Conservation (phyloP, 345 rosid genomes). For the Chamaenerion angustifolium region DNA sequence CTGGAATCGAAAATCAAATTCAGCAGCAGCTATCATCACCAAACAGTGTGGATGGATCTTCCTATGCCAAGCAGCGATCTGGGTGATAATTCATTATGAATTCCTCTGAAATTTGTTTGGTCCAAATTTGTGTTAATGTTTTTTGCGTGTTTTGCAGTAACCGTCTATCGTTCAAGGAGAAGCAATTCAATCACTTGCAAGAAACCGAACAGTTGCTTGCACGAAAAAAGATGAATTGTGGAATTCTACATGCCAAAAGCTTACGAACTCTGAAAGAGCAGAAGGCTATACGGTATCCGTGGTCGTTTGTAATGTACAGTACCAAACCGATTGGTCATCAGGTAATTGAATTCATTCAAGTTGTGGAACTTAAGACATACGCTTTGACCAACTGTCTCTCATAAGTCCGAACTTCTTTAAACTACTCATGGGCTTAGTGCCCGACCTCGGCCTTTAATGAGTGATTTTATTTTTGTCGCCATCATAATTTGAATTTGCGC, state of each 20-base stretch:
- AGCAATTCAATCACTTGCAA: conserved; percentile 11
- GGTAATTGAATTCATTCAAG: conserved; percentile 27
- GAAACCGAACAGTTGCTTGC: conserved; percentile 19
- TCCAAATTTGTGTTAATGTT: conserved; percentile 2
- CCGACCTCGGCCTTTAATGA: too few relatives aligned
- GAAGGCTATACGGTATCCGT: conserved; percentile 35
- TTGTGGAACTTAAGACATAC: too few relatives aligned
- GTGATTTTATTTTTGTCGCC: too few relatives aligned
- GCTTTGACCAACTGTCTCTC: too few relatives aligned
- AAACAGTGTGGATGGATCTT: conserved; percentile 20
- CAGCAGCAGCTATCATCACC: conserved; percentile 3
- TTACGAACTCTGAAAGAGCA: conserved; percentile 47
- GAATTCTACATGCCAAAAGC: conserved; percentile 54
- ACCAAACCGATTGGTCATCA: conserved; percentile 86
- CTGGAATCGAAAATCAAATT: conserved; percentile 25
- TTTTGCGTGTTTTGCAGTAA: conserved; percentile 16
- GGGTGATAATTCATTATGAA: conserved; percentile 16
- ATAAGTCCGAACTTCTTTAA: too few relatives aligned
- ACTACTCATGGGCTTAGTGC: too few relatives aligned
- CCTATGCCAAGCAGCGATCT: conserved; percentile 23
- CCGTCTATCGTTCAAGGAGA: conserved; percentile 16
- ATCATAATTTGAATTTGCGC: too few relatives aligned
- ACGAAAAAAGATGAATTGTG: conserved; percentile 36
- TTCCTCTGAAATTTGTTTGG: background rate
- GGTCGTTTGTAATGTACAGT: conserved; percentile 47